A percentile compares a stretch with the other conserved stretches of the same genome.
These are phyloP conservation scores for Przewalskia tangutica DNA, from an alignment of 257 asterid genomes.

Conservation along the genomic window DNA sequence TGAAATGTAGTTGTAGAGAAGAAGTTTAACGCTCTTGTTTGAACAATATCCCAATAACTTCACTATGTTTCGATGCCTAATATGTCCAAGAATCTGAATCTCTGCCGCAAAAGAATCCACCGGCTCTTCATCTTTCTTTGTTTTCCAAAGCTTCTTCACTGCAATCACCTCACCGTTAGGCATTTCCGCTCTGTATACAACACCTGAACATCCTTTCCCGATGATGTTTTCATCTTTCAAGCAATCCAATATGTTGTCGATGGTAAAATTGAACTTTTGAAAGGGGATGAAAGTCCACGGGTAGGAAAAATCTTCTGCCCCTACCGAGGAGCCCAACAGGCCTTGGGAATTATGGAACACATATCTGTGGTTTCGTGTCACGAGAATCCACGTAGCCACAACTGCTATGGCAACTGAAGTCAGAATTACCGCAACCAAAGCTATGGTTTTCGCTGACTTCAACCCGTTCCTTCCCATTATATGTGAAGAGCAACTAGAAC, in stretches of 20 bases:
- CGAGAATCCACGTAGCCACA: slow-evolving; percentile 45
- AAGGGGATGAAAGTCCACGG: slow-evolving; percentile 94
- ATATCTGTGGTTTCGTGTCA: slow-evolving; percentile 33
- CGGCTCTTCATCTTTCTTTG: slow-evolving; percentile 49
- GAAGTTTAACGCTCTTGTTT: slow-evolving; percentile 72
- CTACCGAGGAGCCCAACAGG: slow-evolving; percentile 17
- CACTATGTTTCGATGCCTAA: slow-evolving; percentile 86
- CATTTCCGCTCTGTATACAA: slow-evolving; percentile 72
- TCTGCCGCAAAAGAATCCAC: slow-evolving; percentile 86
- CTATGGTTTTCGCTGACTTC: slow-evolving; percentile 47
- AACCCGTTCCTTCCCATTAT: slow-evolving; percentile 21
- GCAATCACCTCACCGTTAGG: slow-evolving; percentile 76
- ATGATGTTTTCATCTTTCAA: slow-evolving; percentile 67
- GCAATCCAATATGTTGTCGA: slow-evolving; percentile 66
- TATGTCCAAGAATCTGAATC: slow-evolving; percentile 88
- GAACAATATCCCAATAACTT: slow-evolving; percentile 81
- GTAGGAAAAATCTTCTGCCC: slow-evolving; percentile 71
- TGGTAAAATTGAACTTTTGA: slow-evolving; percentile 57
- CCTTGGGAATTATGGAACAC: slow-evolving; percentile 31
- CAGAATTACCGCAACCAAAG: slow-evolving; percentile 43
- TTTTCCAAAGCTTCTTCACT: slow-evolving; percentile 87
- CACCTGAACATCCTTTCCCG: slow-evolving; percentile 93
- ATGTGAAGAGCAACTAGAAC: slow-evolving; percentile 51
- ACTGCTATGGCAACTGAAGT: slow-evolving; percentile 38
- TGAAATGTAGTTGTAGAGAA: slow-evolving; percentile 72